Evolutionary conservation across 2,329 filamentous ascomycete species (phyloP).

Genomic region (Podosphaera aphanis): DNA sequence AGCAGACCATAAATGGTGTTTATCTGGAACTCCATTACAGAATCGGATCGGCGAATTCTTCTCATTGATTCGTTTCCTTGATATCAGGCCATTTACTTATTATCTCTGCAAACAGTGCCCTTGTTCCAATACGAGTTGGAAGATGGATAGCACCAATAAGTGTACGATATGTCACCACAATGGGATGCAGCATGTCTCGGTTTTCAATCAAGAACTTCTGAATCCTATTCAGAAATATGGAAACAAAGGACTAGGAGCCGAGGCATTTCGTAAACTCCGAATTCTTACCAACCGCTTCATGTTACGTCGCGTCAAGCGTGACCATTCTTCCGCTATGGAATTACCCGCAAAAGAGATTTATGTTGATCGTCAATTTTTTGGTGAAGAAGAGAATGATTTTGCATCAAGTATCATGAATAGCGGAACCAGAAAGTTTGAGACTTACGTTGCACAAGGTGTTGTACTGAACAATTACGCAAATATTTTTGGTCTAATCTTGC

Average conservation of each 20-base stretch:
- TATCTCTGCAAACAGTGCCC: slow-evolving; percentile 80
- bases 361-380: slow-evolving; percentile 87
- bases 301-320: slow-evolving; percentile 81
- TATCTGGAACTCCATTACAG: slow-evolving; percentile 85
- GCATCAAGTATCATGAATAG: slow-evolving; percentile 90
- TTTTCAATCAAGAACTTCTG: slow-evolving; percentile 86
- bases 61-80: slow-evolving; percentile 75
- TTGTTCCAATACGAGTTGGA: slow-evolving; percentile 69
- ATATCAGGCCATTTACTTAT: slow-evolving; percentile 69
- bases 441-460: slow-evolving; percentile 82
- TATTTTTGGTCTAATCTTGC: slow-evolving; percentile 96
- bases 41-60: slow-evolving; percentile 97
- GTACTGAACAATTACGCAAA: slow-evolving; percentile 96
- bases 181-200: slow-evolving; percentile 36
- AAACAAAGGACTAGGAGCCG: slow-evolving; percentile 35
- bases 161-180: slow-evolving; percentile 45
- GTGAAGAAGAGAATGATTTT: slow-evolving; percentile 87
- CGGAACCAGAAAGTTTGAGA: slow-evolving; percentile 72
- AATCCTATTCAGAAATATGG: slow-evolving; percentile 52
- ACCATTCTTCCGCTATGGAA: slow-evolving; percentile 87
- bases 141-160: slow-evolving; percentile 43
- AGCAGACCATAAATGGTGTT: slow-evolving; percentile 78
- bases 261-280: slow-evolving; percentile 60
- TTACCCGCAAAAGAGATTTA: slow-evolving; percentile 84
- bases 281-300: slow-evolving; percentile 84